Conservation (phyloP, 2,329 filamentous ascomycete species). For the Stagonosporopsis rhizophila region DNA sequence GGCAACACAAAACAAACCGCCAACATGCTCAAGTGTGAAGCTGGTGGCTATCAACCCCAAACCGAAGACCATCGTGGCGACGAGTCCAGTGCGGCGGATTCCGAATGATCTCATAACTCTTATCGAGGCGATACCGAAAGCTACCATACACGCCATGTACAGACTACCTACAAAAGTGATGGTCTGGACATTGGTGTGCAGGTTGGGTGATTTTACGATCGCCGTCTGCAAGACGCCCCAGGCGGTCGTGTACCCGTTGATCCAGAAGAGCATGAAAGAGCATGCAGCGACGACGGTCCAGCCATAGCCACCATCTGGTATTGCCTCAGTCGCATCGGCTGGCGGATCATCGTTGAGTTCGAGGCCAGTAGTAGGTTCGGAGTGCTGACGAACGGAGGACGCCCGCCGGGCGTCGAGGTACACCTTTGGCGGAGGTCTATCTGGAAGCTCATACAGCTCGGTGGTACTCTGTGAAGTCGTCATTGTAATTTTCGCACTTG, state of each 20-base stretch:
- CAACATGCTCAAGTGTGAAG: too few species aligned
- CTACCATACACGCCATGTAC: too few species aligned
- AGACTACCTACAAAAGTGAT: too few species aligned
- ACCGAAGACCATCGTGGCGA: too few species aligned
- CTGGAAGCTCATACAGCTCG: not conserved
- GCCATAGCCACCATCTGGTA: slow-evolving; percentile 62
- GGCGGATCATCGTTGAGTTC: not conserved
- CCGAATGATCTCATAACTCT: too few species aligned
- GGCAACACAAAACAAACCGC: too few species aligned
- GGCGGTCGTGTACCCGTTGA: slow-evolving; percentile 62
- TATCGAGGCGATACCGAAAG: too few species aligned
- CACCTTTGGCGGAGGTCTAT: not conserved
- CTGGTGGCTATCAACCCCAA: too few species aligned
- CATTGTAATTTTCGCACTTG: not conserved
- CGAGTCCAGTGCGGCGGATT: too few species aligned
- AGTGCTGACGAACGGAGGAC: not conserved
- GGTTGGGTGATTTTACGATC: slow-evolving; percentile 51
- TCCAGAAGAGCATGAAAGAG: slow-evolving; percentile 59
- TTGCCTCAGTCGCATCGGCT: slow-evolving; percentile 10
- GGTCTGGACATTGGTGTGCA: too few species aligned
- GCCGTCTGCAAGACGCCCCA: slow-evolving; percentile 69
- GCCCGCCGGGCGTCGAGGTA: not conserved
- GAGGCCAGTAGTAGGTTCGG: not conserved
- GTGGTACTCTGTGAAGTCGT: not conserved
- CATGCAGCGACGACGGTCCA: slow-evolving; percentile 43